Percentiles rank a stretch among this genome's conserved stretches.
Evolutionary conservation across 164 flowering plant species (phyloP).

Genomic region (Magnolia sinica): DNA sequence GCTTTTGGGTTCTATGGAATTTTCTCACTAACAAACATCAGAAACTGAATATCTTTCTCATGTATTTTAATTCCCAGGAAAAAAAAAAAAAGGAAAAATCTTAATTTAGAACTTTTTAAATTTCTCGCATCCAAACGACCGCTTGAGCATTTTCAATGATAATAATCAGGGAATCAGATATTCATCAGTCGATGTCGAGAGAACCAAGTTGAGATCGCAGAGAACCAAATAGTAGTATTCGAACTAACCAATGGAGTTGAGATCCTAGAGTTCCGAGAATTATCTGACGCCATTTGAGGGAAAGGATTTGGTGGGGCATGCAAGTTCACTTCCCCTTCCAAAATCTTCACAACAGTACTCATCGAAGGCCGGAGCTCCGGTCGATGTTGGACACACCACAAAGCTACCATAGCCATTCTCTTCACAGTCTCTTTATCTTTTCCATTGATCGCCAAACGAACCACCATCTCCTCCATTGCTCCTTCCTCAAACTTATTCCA

Average conservation of each 20-base stretch:
- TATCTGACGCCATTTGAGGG: not conserved
- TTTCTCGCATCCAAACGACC: too few species aligned
- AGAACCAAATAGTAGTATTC: not conserved
- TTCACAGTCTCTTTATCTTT: not conserved
- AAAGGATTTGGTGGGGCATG: not conserved
- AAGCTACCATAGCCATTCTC: constrained; percentile 10
- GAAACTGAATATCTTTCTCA: too few species aligned
- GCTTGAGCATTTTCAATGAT: too few species aligned
- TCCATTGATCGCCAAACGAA: not conserved
- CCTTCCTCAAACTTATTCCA: constrained; percentile 19
- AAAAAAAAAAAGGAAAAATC: too few species aligned
- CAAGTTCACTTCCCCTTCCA: not conserved
- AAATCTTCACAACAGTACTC: constrained; percentile 7
- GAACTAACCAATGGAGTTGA: not conserved
- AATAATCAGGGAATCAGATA: too few species aligned
- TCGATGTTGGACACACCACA: constrained; percentile 9
- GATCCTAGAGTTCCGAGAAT: not conserved
- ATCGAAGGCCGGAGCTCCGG: constrained; percentile 10
- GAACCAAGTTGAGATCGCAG: too few species aligned
- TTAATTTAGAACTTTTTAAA: too few species aligned
- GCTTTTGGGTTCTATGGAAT: too few species aligned
- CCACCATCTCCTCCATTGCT: constrained; percentile 7
- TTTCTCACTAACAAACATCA: too few species aligned
- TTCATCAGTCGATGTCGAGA: too few species aligned
- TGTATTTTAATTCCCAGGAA: too few species aligned